Conservation (phyloP, 1,284 basidiomycete genomes). For the Cutaneotrichosporon sp. region DNA sequence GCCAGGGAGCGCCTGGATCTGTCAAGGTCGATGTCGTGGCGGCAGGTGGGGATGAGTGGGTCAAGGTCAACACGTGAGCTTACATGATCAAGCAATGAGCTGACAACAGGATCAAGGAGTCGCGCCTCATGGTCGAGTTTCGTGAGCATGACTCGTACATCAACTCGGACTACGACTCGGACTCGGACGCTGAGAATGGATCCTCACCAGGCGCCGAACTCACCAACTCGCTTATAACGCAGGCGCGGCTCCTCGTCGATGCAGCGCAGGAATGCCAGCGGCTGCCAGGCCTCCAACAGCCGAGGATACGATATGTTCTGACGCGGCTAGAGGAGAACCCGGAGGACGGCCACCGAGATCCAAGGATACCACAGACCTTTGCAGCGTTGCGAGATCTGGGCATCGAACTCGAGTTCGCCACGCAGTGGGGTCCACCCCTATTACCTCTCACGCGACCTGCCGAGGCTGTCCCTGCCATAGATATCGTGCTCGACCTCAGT, state of each 20-base stretch:
- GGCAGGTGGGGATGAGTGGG: constrained; percentile 68
- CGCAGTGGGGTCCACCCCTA: not conserved
- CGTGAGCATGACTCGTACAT: constrained; percentile 77
- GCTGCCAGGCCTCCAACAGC: constrained; percentile 30
- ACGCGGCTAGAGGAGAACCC: constrained; percentile 61
- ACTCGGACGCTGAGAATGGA: constrained; percentile 20
- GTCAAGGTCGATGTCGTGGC: constrained; percentile 69
- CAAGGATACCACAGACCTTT: constrained; percentile 65
- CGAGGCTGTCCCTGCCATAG: constrained; percentile 18
- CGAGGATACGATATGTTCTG: constrained; percentile 63
- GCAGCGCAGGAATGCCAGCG: constrained; percentile 61
- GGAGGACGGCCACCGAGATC: constrained; percentile 53
- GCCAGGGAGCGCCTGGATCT: constrained; percentile 13
- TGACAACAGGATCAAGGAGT: constrained; percentile 65
- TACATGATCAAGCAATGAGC: not conserved
- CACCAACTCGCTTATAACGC: constrained; percentile 59
- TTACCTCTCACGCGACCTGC: not conserved
- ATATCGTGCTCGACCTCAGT: constrained; percentile 75
- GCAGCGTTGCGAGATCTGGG: constrained; percentile 62
- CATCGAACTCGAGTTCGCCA: constrained; percentile 57
- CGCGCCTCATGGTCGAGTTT: constrained; percentile 73
- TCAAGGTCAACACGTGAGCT: constrained; percentile 77
- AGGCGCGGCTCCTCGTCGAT: constrained; percentile 56
- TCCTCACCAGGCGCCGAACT: constrained; percentile 11
- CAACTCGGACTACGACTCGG: constrained; percentile 53